Evolutionary conservation across 352 stramenopile species (phyloP), one percentile per base, ranked within the genome.

Genomic region (Phytophthora hybrid): DNA sequence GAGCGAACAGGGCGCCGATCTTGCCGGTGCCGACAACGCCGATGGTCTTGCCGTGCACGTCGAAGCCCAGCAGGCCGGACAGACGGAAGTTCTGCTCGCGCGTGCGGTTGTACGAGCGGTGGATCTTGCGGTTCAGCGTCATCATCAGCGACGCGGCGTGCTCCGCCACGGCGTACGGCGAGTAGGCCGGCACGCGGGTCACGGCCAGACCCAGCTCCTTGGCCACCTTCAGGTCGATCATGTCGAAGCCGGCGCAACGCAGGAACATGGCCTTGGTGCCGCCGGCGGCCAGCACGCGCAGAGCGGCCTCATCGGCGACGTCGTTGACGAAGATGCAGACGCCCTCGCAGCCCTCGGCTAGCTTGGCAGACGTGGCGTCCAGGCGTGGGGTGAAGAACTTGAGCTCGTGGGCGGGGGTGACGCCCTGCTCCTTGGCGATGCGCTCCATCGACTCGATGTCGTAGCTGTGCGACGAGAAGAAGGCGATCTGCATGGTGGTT

Each of bases 311-410:
- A 54, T 94, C 81, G 19, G 88, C 88, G 5, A 78, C 81, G 75
- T 97, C 90, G 74, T 96, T 97, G 47, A 97, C 91, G 72, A 96
- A 97, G 70, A 95, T 90, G 34, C 88, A 81, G 21, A 92, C 83
- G 47, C 51, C 83, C 54, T 94, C 85, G 63, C 77, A 91, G 10
- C 79, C 78, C 4, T 82, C 69, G 0, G 87, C 84, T 49, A 94
- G 73, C 59, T 79, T 69, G n/a, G n/a, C n/a, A n/a, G n/a, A n/a
- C n/a, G n/a, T n/a, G n/a, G n/a, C n/a, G n/a, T n/a, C n/a, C n/a
- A n/a, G n/a, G n/a, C n/a, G n/a, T n/a, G n/a, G n/a, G n/a, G n/a
- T n/a, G n/a, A n/a, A n/a, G n/a, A n/a, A n/a, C n/a, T n/a, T n/a
- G n/a, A n/a, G n/a, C n/a, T n/a, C n/a, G n/a, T n/a, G n/a, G n/a